Evolutionary conservation across 257 asterid species (phyloP).

Genomic region (Datura wrightii): DNA sequence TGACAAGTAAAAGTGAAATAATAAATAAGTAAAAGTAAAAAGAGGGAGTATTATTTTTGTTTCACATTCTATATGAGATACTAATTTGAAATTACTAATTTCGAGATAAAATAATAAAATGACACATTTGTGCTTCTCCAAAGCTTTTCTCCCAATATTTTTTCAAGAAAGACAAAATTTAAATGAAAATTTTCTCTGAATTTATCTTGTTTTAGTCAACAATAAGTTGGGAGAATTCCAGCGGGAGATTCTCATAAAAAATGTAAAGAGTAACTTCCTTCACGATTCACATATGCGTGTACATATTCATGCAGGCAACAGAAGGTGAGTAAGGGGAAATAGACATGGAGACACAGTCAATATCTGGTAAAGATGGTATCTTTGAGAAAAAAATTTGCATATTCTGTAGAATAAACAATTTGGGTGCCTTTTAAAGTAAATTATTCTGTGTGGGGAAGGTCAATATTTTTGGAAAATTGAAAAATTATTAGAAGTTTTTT

Average conservation of each 20-base stretch:
- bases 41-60: neutral
- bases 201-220: too few species aligned
- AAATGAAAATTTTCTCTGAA: too few species aligned
- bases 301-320: conserved; percentile 5
- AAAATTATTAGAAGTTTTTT: neutral
- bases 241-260: neutral
- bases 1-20: too few species aligned
- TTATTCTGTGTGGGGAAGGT: neutral
- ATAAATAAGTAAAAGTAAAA: too few species aligned
- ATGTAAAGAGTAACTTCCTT: neutral
- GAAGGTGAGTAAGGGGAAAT: neutral
- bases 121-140: neutral
- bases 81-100: neutral
- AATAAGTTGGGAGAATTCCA: neutral
- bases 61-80: neutral
- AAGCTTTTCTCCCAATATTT: too few species aligned
- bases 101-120: neutral
- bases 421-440: conserved; percentile 1
- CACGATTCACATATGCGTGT: neutral
- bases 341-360: neutral
- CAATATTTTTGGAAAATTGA: neutral
- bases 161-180: too few species aligned
- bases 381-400: neutral
- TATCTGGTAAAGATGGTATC: neutral
- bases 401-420: neutral